phyloP scores from a whole-genome alignment of 805 yeast species.

The Ogataea trehaloabstinens region DNA sequence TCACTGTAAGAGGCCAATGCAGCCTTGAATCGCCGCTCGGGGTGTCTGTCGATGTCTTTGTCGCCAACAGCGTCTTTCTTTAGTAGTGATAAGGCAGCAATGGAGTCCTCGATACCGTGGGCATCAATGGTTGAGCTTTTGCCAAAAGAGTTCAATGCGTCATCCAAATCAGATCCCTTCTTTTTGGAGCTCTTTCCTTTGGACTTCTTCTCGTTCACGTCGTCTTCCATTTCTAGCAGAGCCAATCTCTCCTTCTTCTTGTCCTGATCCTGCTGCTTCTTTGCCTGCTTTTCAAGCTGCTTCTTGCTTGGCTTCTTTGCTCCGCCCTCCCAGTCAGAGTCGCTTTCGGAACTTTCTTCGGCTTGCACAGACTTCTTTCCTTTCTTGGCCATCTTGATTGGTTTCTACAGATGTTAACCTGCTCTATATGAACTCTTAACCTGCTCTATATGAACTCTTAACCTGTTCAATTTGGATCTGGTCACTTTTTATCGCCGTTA shows the following conservation, averaged over 20 bases:
- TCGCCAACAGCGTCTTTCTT: constrained; percentile 51
- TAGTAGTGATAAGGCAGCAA: constrained; percentile 73
- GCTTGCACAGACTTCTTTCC: constrained; percentile 32
- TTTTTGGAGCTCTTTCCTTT: constrained; percentile 64
- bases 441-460: too few relatives aligned
- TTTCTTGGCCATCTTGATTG: constrained; percentile 28
- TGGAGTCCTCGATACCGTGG: constrained; percentile 71
- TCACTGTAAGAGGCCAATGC: constrained; percentile 74
- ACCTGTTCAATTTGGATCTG: too few relatives aligned
- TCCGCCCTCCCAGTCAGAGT: constrained; percentile 65
- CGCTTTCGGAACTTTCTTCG: constrained; percentile 43
- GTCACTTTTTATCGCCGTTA: too few relatives aligned
- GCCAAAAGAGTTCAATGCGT: constrained; percentile 50
- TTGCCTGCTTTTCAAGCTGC: constrained; percentile 64
- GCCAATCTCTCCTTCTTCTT: constrained; percentile 84
- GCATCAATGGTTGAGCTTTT: constrained; percentile 55
- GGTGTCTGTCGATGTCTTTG: constrained; percentile 78
- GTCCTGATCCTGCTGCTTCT: constrained; percentile 71
- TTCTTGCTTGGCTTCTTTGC: constrained; percentile 67
- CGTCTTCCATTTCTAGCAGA: constrained; percentile 58
- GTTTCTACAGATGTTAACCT: too few relatives aligned
- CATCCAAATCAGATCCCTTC: constrained; percentile 59
- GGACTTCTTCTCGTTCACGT: constrained; percentile 47
- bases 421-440: too few relatives aligned
- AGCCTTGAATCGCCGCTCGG: constrained; percentile 85